Percentiles rank a stretch among this genome's conserved stretches.
Evolutionary conservation across 345 rosid genomes (phyloP).

Genomic region (Salix dunnii): DNA sequence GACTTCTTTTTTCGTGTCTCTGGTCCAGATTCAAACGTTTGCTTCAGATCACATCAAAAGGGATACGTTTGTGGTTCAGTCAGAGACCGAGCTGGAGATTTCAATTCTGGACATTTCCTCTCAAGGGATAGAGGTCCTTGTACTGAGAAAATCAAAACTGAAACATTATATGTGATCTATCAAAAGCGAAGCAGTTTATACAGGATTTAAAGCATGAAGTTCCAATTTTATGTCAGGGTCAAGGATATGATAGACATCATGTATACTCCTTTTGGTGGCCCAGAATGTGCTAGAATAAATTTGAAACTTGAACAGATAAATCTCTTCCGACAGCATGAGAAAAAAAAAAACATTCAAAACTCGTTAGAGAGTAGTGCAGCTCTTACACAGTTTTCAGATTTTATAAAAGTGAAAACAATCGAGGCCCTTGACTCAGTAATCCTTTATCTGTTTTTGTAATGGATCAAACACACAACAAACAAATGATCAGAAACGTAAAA

Average conservation of each 20-base stretch:
- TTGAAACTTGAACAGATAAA: background rate
- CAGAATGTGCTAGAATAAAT: background rate
- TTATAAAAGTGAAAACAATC: no score
- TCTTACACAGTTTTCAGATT: background rate
- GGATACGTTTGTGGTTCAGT: conserved; percentile 47
- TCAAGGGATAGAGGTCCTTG: conserved; percentile 22
- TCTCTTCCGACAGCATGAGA: background rate
- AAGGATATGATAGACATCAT: background rate
- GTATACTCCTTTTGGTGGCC: background rate
- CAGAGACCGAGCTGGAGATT: conserved; percentile 27
- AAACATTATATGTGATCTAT: background rate
- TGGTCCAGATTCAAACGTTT: conserved; percentile 54
- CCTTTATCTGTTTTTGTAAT: background rate
- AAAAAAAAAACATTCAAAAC: background rate
- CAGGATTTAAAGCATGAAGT: background rate
- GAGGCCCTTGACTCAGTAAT: background rate
- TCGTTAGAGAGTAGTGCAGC: background rate
- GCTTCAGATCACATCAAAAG: conserved; percentile 44
- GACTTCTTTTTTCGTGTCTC: conserved; percentile 47
- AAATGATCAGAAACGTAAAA: no score
- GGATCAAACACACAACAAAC: background rate
- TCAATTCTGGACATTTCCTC: conserved; percentile 50
- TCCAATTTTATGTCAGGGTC: background rate
- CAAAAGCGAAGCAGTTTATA: background rate
- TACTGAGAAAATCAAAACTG: background rate